phyloP scores from a whole-genome alignment of 768 basidiomycete genomes.

The Tubosaeta brunneosetosa region DNA sequence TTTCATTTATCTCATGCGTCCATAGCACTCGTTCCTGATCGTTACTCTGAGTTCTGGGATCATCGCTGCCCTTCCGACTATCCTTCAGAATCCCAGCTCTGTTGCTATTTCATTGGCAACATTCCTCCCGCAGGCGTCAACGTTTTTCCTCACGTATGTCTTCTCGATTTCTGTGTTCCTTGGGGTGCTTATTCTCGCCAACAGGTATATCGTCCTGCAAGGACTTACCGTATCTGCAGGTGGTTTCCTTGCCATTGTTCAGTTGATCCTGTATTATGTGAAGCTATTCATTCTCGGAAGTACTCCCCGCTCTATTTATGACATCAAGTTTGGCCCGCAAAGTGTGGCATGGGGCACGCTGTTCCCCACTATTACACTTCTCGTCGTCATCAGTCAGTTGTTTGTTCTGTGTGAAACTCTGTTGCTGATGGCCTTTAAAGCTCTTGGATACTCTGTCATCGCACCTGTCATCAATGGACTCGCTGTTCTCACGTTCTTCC shows the following conservation, averaged over 20 bases:
- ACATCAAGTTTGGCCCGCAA: slow-evolving; percentile 71
- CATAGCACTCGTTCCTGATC: slow-evolving; percentile 88
- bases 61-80: slow-evolving; percentile 56
- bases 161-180: not conserved
- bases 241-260: slow-evolving; percentile 74
- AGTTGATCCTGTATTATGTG: slow-evolving; percentile 82
- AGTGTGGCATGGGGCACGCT: slow-evolving; percentile 72
- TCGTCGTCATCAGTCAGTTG: slow-evolving; percentile 74
- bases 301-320: slow-evolving; percentile 81
- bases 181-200: not conserved
- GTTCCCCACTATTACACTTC: slow-evolving; percentile 67
- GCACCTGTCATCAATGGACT: slow-evolving; percentile 93
- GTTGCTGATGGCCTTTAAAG: slow-evolving; percentile 29
- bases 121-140: slow-evolving; percentile 78
- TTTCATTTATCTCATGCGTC: not conserved
- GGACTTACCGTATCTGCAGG: slow-evolving; percentile 76
- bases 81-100: slow-evolving; percentile 65
- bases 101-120: slow-evolving; percentile 68
- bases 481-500: slow-evolving; percentile 73
- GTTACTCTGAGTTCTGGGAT: slow-evolving; percentile 84
- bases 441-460: slow-evolving; percentile 80
- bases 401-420: not conserved
- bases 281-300: slow-evolving; percentile 84
- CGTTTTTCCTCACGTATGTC: slow-evolving; percentile 81
- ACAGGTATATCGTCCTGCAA: slow-evolving; percentile 72